These are phyloP conservation scores for Sparassis latifolia DNA, from an alignment of 1,284 basidiomycete species.

Conservation along the genomic window DNA sequence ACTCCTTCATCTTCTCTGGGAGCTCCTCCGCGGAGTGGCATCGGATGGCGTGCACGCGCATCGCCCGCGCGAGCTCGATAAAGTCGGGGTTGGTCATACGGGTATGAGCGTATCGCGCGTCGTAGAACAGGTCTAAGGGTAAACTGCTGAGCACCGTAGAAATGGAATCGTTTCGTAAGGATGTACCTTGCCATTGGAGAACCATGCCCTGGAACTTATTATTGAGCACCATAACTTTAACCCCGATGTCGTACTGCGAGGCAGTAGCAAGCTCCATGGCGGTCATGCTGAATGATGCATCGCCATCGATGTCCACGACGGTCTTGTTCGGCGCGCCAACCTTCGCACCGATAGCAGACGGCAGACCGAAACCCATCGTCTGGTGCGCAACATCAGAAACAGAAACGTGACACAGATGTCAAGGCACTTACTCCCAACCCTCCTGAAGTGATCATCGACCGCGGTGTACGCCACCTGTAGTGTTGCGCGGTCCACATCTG, in stretches of 20 bases:
- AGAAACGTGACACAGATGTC: not conserved
- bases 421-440: conserved; percentile 75
- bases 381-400: conserved; percentile 21
- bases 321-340: conserved; percentile 92
- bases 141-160: conserved; percentile 2
- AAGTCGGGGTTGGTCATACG: conserved; percentile 95
- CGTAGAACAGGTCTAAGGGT: conserved; percentile 87
- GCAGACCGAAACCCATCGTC: conserved; percentile 98
- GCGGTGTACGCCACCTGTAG: conserved; percentile 86
- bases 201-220: conserved; percentile 99
- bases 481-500: conserved; percentile 99
- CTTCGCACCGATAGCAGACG: conserved; percentile 92
- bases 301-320: conserved; percentile 95
- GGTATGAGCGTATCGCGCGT: conserved; percentile 91
- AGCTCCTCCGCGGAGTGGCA: conserved; percentile 72
- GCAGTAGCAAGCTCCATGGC: conserved; percentile 98
- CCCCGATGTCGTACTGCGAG: conserved; percentile 86
- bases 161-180: not conserved
- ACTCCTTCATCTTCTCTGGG: conserved; percentile 96
- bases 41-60: conserved; percentile 89
- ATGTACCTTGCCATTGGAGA: conserved; percentile 90
- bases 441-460: conserved; percentile 92
- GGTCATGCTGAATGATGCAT: conserved; percentile 98
- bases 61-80: conserved; percentile 79
- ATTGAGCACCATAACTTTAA: conserved; percentile 88